Base-by-base conservation (phyloP, 2,329 filamentous ascomycete genomes). In the Xylaria sp. region DNA sequence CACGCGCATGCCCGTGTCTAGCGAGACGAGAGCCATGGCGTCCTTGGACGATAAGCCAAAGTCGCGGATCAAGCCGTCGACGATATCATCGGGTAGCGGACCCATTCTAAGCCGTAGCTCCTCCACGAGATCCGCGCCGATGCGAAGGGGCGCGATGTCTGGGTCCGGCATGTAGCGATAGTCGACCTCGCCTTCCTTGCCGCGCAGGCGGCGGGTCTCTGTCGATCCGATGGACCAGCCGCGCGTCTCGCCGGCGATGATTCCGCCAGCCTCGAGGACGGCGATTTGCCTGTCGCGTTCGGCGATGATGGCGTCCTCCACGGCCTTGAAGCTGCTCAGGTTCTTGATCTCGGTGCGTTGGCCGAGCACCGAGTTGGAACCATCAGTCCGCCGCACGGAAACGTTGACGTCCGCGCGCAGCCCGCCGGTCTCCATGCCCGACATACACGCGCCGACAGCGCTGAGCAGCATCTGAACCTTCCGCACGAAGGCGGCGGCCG, bases 91-190 rank as follows among this genome's bases (percentile, higher is more conserved):
- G 0, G 94, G 94, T 10, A 92, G 83, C 25, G 88, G 84, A 4
- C 93, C 92, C 68, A 97, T 82, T 0, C 86, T 91, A 0, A 80
- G 74, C 23, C 81, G 82, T 15, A 98, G 84, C 71, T 90, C 84
- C 5, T 84, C 77, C 4, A 98, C 83, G 0, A 98, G 84, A 66
- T 92, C 90, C 1, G 85, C 78, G 8, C 90, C 90, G 69, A 99
- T 91, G 2, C 94, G 78, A 1, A 99, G 84, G 1, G 96, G 94
- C 0, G 89, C 87, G 15, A 99, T 85, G 78, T 99, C 96, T 5
- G 96, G 93, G 79, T 99, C 96, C 0, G 96, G 95, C 95, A 99
- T 98, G 78, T 99, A 99, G 51, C 96, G 88, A 80, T 99, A 99
- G 80, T 99, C 96, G 6, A 98, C 94, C 78, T 97, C 95, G 57